Evolutionary conservation across 2,329 filamentous ascomycete species (phyloP).

Genomic region (Colletotrichum sp.): DNA sequence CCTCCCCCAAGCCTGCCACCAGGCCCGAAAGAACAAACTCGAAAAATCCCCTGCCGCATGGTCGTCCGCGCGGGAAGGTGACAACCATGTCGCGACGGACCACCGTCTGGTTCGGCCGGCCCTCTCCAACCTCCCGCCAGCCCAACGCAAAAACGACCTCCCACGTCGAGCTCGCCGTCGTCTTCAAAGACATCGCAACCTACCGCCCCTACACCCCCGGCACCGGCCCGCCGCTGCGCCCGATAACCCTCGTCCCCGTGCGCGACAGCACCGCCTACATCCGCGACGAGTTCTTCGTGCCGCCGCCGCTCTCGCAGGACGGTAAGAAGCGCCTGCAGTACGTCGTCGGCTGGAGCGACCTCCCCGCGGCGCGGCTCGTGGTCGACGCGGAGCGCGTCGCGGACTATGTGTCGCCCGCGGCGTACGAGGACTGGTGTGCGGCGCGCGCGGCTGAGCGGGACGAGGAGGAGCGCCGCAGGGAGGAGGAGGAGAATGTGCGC

Average conservation of each 20-base stretch:
- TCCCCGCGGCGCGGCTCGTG: conserved; percentile 51
- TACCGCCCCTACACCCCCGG: conserved; percentile 41
- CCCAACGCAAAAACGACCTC: neutral
- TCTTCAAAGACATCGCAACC: conserved; percentile 8
- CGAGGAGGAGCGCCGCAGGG: conserved; percentile 35
- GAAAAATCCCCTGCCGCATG: neutral
- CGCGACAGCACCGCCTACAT: conserved; percentile 63
- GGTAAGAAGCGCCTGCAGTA: conserved; percentile 55
- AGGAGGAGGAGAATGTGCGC: conserved; percentile 26
- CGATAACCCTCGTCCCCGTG: conserved; percentile 51
- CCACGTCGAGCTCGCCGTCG: conserved; percentile 12
- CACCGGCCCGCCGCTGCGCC: conserved; percentile 52
- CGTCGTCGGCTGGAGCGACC: conserved; percentile 59
- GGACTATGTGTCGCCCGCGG: conserved; percentile 63
- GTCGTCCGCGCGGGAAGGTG: neutral
- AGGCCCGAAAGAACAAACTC: neutral
- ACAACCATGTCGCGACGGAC: conserved; percentile 9
- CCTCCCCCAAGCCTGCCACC: neutral
- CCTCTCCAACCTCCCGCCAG: neutral
- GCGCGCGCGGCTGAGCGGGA: conserved; percentile 47
- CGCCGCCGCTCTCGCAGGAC: conserved; percentile 36
- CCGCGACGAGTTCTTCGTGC: conserved; percentile 54
- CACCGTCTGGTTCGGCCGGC: conserved; percentile 4
- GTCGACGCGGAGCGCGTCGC: conserved; percentile 54
- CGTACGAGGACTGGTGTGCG: conserved; percentile 63